Percentiles rank a stretch among this genome's conserved stretches.
These are phyloP conservation scores for Agrocybe pediades DNA, from an alignment of 768 basidiomycete genomes.

Conservation along the genomic window DNA sequence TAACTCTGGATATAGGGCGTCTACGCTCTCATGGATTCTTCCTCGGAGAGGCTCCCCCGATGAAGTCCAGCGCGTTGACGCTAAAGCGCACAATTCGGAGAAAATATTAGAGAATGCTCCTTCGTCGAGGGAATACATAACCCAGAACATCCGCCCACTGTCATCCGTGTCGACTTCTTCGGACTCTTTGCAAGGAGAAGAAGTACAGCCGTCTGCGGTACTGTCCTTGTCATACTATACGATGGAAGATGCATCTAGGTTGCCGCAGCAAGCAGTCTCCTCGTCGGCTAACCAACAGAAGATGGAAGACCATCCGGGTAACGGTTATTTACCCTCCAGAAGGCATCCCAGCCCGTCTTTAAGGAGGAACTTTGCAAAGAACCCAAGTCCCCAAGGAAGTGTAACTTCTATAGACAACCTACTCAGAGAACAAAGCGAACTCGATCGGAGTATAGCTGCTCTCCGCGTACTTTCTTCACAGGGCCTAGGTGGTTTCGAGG, in stretches of 20 bases:
- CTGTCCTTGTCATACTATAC: constrained; percentile 29
- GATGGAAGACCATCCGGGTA: neutral
- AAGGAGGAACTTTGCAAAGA: neutral
- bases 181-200: neutral
- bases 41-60: neutral
- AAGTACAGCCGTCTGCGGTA: constrained; percentile 14
- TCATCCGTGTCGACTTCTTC: too few species aligned
- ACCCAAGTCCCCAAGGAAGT: constrained; percentile 21
- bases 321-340: neutral
- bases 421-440: constrained; percentile 60
- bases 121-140: too few species aligned
- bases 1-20: constrained; percentile 1
- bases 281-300: constrained; percentile 19
- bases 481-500: neutral
- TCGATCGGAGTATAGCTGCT: constrained; percentile 65
- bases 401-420: constrained; percentile 51
- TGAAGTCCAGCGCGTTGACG: too few species aligned
- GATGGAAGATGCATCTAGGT: constrained; percentile 14
- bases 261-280: constrained; percentile 2
- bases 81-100: too few species aligned
- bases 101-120: too few species aligned
- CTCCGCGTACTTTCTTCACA: constrained; percentile 46
- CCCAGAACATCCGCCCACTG: too few species aligned
- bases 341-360: neutral
- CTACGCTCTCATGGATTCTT: constrained; percentile 4